Evolutionary conservation across 169 alveolate species (phyloP).

Genomic region (Eimeria acervulina): DNA sequence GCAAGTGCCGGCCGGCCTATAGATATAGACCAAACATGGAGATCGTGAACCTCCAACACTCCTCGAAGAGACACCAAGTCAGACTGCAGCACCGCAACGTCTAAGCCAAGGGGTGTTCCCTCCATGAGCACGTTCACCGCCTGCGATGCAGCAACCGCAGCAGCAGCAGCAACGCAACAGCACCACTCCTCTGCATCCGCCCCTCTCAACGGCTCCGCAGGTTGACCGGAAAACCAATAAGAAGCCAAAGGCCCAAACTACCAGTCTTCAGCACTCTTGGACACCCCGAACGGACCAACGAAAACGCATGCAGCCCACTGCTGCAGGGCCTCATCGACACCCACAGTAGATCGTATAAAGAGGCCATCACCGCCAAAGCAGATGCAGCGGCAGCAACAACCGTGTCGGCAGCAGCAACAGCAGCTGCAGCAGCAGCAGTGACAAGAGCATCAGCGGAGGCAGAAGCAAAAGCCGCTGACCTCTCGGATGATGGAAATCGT

Average conservation of each 20-base stretch:
- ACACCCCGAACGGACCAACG: background rate
- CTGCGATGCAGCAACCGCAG: conserved; percentile 9
- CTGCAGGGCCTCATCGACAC: background rate
- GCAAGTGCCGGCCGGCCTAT: conserved; percentile 96
- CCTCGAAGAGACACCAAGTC: conserved; percentile 91
- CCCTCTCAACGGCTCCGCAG: background rate
- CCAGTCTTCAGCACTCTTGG: background rate
- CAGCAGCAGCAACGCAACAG: conserved; percentile 1
- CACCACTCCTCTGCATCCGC: background rate
- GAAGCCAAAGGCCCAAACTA: background rate
- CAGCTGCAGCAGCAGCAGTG: background rate
- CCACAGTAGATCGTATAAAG: background rate
- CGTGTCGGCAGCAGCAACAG: background rate
- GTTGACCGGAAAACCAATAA: background rate
- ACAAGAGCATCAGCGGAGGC: background rate
- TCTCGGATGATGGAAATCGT: conserved; percentile 95
- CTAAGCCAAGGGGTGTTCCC: conserved; percentile 95
- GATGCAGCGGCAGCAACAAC: background rate
- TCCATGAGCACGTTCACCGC: conserved; percentile 96
- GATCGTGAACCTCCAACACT: conserved; percentile 96
- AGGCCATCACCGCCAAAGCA: background rate
- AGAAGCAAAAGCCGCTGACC: conserved; percentile 83
- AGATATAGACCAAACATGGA: conserved; percentile 98
- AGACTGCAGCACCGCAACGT: conserved; percentile 91
- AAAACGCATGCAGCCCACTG: background rate